Evolutionary conservation across 441 rosid genomes (phyloP), one percentile per base, ranked within the genome.

Genomic region (Corymbia calophylla): DNA sequence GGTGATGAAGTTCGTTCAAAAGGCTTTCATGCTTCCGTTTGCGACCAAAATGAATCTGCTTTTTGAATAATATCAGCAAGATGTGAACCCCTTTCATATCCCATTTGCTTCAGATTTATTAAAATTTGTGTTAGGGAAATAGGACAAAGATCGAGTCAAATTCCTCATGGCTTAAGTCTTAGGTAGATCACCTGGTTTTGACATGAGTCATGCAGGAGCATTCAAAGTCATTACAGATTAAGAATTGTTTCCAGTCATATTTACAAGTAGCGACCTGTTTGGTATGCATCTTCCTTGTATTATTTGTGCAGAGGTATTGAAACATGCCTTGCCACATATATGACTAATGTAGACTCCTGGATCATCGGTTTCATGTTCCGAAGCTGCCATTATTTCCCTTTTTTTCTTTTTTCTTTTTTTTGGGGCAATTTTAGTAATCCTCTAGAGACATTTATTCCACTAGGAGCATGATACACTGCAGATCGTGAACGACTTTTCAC

Each of bases 341-440:
- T 17, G 80, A 68, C 47, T 9, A 68, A 4, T 32, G 7, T 31
- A 32, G 80, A 32, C 80, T 32, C 80, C 7, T 0, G 25, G 25
- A 17, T 32, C 12, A 13, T 68, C 14, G 13, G 11, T 32, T 32
- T 18, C 80, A 16, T 66, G 21, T 66, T 8, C 6, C 2, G 23
- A 66, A 66, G 44, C 10, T 66, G 21, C 73, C 73, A 66, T 15
- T 66, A 7, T 66, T 31, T 31, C 17, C n/a, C 39, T 16, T 31
- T 31, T 31, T 66, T 8, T 6, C 1, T 16, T 31, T n/a, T 31
- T 2, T 66, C 1, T 0, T n/a, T n/a, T n/a, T n/a, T n/a, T n/a
- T n/a, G n/a, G 21, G 3, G 39, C 2, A 5, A 66, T 31, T 15
- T 31, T 66, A 66, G 39, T 16, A 31, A 66, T 31, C 39, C 31